Base-by-base conservation (phyloP, 1,284 basidiomycete species). In the Rhodofomes roseus region DNA sequence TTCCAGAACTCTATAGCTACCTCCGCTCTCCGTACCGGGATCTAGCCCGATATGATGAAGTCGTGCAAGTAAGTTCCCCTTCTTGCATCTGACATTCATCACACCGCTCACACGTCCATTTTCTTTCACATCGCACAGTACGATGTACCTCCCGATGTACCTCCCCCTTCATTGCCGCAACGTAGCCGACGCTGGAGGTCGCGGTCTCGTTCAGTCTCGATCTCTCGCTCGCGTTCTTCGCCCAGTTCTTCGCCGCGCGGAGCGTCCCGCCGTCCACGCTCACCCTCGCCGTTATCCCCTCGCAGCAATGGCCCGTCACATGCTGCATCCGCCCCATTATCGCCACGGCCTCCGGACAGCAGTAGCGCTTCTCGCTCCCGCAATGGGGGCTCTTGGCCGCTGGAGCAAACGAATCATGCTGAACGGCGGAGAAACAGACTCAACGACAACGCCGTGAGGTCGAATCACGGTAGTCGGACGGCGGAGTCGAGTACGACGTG, bases 1-100 rank as follows among this genome's bases (percentile, higher is more conserved):
- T 61, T 18, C 55, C 65, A 93, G 93, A 96, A 75, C 80, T 96
- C 22, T 95, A 94, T 71, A 85, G 82, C 40, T 96, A 90, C 71
- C 77, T 95, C 27, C 83, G 94, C 54, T 94, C 92, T 9, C 93
- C 93, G 2, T 95, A 86, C 72, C 85, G 85, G 64, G 90, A 92
- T 71, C 78, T 96, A 25, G 81, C 85, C 52, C 79, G 84, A 20
- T 96, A 94, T 70, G 93, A 96, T 70, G 80, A 79, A 14, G 80
- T 86, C n/a, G 90, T 85, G 14, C 92, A 95, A 82, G 92, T 90
- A 69, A 66, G 81, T 68, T 54, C 46, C 53, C 27, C 22, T 48
- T 48, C 46, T 57, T 63, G 60, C 52, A 14, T 53, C 56, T 43
- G 46, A 27, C 25, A 14, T 27, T 11, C 23, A 29, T 23, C 40